Evolutionary conservation across 2,329 filamentous ascomycete species (phyloP).

Genomic region (Huntiella savannae): DNA sequence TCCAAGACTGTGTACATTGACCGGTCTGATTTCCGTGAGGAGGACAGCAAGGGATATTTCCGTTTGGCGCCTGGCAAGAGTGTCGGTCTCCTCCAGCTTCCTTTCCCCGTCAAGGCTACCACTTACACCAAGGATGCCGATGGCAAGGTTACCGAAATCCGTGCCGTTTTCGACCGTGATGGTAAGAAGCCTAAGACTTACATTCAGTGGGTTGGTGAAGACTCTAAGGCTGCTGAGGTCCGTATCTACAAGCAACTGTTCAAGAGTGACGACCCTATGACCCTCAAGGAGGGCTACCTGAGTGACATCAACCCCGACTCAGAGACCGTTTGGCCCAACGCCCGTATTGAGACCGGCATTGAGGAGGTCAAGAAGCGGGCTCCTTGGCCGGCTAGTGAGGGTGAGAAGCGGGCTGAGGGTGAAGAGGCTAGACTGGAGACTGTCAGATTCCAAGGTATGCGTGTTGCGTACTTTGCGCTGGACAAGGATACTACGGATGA

Average conservation of each 20-base stretch:
- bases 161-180: constrained; percentile 46
- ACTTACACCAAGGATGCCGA: constrained; percentile 49
- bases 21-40: constrained; percentile 57
- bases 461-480: constrained; percentile 69
- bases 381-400: constrained; percentile 65
- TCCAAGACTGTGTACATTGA: constrained; percentile 76
- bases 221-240: constrained; percentile 49
- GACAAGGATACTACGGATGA: constrained; percentile 63
- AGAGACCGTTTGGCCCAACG: constrained; percentile 59
- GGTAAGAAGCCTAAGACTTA: constrained; percentile 57
- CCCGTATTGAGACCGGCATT: constrained; percentile 68
- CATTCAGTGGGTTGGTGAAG: constrained; percentile 71
- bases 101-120: constrained; percentile 51
- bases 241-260: constrained; percentile 71
- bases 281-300: constrained; percentile 61
- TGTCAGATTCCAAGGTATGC: constrained; percentile 79
- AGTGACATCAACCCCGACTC: constrained; percentile 71
- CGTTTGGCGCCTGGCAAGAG: constrained; percentile 59
- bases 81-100: constrained; percentile 55
- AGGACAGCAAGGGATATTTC: constrained; percentile 60
- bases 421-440: constrained; percentile 45
- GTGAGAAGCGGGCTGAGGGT: constrained; percentile 36
- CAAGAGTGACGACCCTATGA: constrained; percentile 66
- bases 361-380: constrained; percentile 54
- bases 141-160: constrained; percentile 47